Evolutionary conservation across 768 basidiomycete species (phyloP).

Genomic region (Hydnomerulius pinastri): DNA sequence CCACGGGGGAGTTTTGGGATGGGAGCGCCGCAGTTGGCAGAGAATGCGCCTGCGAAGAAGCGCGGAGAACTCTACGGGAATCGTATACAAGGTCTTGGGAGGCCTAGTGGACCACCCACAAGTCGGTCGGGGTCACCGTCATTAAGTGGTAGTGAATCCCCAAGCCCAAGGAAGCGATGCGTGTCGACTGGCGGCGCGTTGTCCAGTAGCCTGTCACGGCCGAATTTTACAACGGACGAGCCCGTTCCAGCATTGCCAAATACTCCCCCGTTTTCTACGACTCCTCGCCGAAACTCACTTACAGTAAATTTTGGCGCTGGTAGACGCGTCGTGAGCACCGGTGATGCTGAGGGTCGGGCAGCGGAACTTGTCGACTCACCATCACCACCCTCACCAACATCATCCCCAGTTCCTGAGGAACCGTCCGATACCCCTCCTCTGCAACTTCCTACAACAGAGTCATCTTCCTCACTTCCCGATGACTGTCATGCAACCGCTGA

Average conservation of each 20-base stretch:
- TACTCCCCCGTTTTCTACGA: not conserved
- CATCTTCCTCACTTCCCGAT: not conserved
- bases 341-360: conserved; percentile 3
- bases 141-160: conserved; percentile 14
- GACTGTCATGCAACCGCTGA: not conserved
- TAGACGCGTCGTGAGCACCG: conserved; percentile 21
- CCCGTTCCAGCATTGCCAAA: conserved; percentile 29
- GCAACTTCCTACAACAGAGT: not conserved
- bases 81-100: conserved; percentile 47
- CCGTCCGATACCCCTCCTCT: conserved; percentile 5
- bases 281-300: conserved; percentile 33
- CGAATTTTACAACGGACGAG: conserved; percentile 16
- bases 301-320: conserved; percentile 24
- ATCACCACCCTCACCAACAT: not conserved
- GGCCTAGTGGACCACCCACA: conserved; percentile 17
- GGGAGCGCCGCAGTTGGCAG: conserved; percentile 58
- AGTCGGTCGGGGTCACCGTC: conserved; percentile 22
- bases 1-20: conserved; percentile 77
- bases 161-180: conserved; percentile 28
- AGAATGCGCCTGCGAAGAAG: conserved; percentile 47
- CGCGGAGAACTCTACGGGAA: conserved; percentile 77
- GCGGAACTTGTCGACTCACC: conserved; percentile 4
- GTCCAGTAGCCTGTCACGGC: conserved; percentile 11
- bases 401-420: conserved; percentile 11
- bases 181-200: conserved; percentile 29